Conservation (phyloP, 1,284 basidiomycete species). For the Moniliophthora roreri region DNA sequence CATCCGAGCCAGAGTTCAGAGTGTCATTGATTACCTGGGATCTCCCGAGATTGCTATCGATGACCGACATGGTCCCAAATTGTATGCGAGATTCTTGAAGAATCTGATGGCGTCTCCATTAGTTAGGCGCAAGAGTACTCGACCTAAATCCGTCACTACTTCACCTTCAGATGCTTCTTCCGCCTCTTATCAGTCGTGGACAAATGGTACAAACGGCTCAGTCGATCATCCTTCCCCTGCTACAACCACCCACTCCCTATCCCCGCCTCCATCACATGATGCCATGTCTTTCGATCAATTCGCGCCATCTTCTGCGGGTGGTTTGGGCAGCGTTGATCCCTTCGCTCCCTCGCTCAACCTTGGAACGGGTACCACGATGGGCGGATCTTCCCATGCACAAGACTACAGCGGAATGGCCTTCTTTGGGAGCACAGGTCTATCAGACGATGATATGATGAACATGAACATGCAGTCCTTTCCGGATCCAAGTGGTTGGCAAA, state of each 20-base stretch:
- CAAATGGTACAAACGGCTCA: constrained; percentile 19
- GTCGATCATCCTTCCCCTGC: constrained; percentile 33
- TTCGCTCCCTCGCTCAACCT: constrained; percentile 8
- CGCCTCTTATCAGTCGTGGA: constrained; percentile 32
- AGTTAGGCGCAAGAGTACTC: background rate
- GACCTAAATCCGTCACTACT: background rate
- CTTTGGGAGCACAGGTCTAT: background rate
- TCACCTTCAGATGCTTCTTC: background rate
- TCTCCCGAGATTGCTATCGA: constrained; percentile 70
- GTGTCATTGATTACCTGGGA: constrained; percentile 62
- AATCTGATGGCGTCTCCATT: constrained; percentile 59
- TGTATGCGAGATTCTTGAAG: constrained; percentile 73
- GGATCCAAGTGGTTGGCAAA: constrained; percentile 11
- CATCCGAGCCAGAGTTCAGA: constrained; percentile 60
- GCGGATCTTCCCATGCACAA: background rate
- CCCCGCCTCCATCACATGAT: constrained; percentile 38
- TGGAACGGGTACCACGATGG: constrained; percentile 1
- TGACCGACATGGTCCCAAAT: constrained; percentile 71
- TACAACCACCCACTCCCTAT: constrained; percentile 34
- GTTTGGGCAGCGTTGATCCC: constrained; percentile 7
- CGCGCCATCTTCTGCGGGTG: constrained; percentile 26
- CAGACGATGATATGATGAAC: constrained; percentile 11
- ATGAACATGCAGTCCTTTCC: constrained; percentile 9
- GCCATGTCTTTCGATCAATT: constrained; percentile 51
- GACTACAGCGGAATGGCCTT: background rate